Evolutionary conservation across 1,284 basidiomycete genomes (phyloP).

Genomic region (Veloporphyrellus conicus): DNA sequence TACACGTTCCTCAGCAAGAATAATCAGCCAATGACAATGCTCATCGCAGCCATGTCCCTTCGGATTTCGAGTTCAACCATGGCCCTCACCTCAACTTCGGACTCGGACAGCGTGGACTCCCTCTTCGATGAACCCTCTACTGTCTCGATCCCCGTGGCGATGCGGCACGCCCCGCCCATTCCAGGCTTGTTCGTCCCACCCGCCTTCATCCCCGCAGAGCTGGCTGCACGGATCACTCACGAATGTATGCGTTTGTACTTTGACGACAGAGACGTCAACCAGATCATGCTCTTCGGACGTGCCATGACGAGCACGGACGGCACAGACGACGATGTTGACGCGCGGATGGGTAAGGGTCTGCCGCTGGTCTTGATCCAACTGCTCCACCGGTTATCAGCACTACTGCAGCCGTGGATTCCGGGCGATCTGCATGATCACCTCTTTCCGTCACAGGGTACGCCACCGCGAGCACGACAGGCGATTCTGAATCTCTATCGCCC

Average conservation of each 20-base stretch:
- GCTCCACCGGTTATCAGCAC: slow-evolving; percentile 45
- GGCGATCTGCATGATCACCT: slow-evolving; percentile 46
- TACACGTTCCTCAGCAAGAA: not conserved
- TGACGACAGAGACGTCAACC: slow-evolving; percentile 47
- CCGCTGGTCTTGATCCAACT: slow-evolving; percentile 54
- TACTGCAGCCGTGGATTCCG: slow-evolving; percentile 49
- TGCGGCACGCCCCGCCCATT: slow-evolving; percentile 47
- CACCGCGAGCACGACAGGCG: slow-evolving; percentile 59
- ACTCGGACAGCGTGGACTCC: slow-evolving; percentile 36
- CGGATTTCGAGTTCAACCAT: slow-evolving; percentile 1
- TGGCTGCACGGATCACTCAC: slow-evolving; percentile 47
- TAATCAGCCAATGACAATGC: not conserved
- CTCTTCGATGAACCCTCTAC: slow-evolving; percentile 39
- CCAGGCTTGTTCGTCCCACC: slow-evolving; percentile 58
- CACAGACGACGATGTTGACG: slow-evolving; percentile 16
- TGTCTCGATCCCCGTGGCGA: slow-evolving; percentile 15
- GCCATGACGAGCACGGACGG: slow-evolving; percentile 21
- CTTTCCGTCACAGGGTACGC: slow-evolving; percentile 42
- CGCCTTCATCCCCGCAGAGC: slow-evolving; percentile 45
- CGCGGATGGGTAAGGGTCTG: slow-evolving; percentile 38
- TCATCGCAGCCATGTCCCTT: slow-evolving; percentile 14
- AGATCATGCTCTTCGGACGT: slow-evolving; percentile 75
- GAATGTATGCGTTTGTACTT: slow-evolving; percentile 63
- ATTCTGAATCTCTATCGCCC: slow-evolving; percentile 77
- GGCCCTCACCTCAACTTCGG: slow-evolving; percentile 3